Evolutionary conservation across 495 filamentous ascomycete species (phyloP).

Genomic region (Tetracladium setigerum): DNA sequence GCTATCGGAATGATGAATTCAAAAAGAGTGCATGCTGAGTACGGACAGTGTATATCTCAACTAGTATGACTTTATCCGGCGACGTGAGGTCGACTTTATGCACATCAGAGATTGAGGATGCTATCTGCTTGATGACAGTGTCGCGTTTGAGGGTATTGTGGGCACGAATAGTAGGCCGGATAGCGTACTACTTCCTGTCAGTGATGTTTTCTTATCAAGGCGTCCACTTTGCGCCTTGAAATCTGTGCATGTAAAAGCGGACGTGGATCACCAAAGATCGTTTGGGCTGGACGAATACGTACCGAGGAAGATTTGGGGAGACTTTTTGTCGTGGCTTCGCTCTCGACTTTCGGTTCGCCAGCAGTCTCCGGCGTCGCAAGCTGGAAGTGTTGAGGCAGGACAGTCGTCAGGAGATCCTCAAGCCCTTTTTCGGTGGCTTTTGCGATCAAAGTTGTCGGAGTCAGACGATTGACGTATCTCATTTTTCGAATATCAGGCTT

Average conservation of each 20-base stretch:
- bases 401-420: slow-evolving; percentile 59
- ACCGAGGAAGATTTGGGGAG: background rate
- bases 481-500: slow-evolving; percentile 48
- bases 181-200: slow-evolving; percentile 62
- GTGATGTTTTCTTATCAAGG: background rate
- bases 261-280: background rate
- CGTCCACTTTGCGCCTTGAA: background rate
- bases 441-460: slow-evolving; percentile 65
- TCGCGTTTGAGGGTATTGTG: slow-evolving; percentile 69
- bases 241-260: too few species aligned
- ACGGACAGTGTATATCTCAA: slow-evolving; percentile 60
- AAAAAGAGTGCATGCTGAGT: slow-evolving; percentile 4
- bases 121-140: slow-evolving; percentile 70
- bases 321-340: slow-evolving; percentile 2
- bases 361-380: slow-evolving; percentile 32
- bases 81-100: slow-evolving; percentile 79
- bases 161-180: slow-evolving; percentile 75
- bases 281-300: background rate
- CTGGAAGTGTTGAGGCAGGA: slow-evolving; percentile 69
- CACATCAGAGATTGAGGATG: slow-evolving; percentile 40
- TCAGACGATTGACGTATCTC: slow-evolving; percentile 77
- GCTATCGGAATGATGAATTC: slow-evolving; percentile 4
- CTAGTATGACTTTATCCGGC: slow-evolving; percentile 78
- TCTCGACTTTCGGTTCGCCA: slow-evolving; percentile 13
- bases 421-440: slow-evolving; percentile 76